phyloP scores from a whole-genome alignment of 2,329 filamentous ascomycete species.

The Fusarium dimerum region DNA sequence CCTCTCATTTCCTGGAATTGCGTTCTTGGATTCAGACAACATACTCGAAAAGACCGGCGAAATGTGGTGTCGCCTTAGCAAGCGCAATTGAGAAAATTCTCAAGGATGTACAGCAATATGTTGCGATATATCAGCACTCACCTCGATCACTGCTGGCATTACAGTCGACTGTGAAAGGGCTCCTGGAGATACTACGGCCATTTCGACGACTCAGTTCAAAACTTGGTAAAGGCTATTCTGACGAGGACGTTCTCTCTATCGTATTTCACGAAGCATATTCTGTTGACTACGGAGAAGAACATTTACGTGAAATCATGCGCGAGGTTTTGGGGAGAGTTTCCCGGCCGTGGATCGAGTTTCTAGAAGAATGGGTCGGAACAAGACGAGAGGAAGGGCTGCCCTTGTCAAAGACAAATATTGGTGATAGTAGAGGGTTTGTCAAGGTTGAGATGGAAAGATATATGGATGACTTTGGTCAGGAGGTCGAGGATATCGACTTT shows the following conservation, averaged over 20 bases:
- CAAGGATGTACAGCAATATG: constrained; percentile 49
- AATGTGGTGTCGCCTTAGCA: constrained; percentile 53
- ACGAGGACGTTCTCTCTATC: constrained; percentile 62
- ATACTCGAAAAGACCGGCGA: constrained; percentile 45
- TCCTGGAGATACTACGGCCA: constrained; percentile 51
- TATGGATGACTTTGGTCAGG: constrained; percentile 60
- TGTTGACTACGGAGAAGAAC: constrained; percentile 63
- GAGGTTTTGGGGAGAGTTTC: constrained; percentile 66
- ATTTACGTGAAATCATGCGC: constrained; percentile 64
- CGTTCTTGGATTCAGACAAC: constrained; percentile 47
- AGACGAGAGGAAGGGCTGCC: constrained; percentile 57
- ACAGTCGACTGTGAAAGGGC: constrained; percentile 49
- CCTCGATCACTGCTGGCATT: constrained; percentile 54
- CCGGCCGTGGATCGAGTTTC: constrained; percentile 65
- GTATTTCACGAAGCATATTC: constrained; percentile 64
- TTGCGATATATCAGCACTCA: constrained; percentile 44
- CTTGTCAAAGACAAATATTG: constrained; percentile 47
- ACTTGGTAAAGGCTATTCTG: constrained; percentile 46
- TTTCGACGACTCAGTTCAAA: constrained; percentile 53
- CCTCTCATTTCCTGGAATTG: constrained; percentile 49
- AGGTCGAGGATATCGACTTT: constrained; percentile 60
- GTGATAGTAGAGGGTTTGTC: constrained; percentile 59
- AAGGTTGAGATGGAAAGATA: constrained; percentile 55
- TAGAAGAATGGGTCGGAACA: constrained; percentile 76
- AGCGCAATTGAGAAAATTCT: constrained; percentile 51